These are phyloP conservation scores for Dovyalis caffra DNA, from an alignment of 345 rosid genomes.

Conservation along the genomic window DNA sequence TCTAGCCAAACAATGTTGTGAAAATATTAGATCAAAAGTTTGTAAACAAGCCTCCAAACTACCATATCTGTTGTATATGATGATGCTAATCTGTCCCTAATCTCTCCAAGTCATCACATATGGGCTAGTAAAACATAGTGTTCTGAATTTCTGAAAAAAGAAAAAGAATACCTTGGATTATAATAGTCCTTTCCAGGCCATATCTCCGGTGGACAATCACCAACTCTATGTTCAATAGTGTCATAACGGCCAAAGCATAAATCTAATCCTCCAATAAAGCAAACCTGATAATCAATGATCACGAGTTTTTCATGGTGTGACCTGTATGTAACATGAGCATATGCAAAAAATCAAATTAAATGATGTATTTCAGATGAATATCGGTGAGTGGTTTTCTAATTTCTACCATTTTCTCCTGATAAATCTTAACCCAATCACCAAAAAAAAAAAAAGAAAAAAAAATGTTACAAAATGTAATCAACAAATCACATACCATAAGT, in stretches of 20 bases:
- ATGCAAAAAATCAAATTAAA: conserved; percentile 12
- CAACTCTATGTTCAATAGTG: conserved; percentile 67
- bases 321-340: conserved; percentile 42
- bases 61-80: background rate
- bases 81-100: background rate
- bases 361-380: background rate
- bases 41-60: background rate
- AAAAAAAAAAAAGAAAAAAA: background rate
- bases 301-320: conserved; percentile 96
- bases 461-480: background rate
- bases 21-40: background rate
- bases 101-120: background rate
- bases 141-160: background rate
- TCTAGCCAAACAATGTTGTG: conserved; percentile 38
- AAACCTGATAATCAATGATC: conserved; percentile 70
- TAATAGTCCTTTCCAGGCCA: conserved; percentile 99
- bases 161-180: conserved; percentile 72
- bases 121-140: background rate
- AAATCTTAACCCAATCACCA: background rate
- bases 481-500: conserved; percentile 56
- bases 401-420: background rate
- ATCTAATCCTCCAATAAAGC: conserved; percentile 93
- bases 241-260: conserved; percentile 92
- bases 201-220: conserved; percentile 60
- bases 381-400: background rate